A percentile compares a stretch with the other conserved stretches of the same genome.
These are phyloP conservation scores for Stagonosporopsis chrysanthemi DNA, from an alignment of 2,329 filamentous ascomycete species.

Conservation along the genomic window DNA sequence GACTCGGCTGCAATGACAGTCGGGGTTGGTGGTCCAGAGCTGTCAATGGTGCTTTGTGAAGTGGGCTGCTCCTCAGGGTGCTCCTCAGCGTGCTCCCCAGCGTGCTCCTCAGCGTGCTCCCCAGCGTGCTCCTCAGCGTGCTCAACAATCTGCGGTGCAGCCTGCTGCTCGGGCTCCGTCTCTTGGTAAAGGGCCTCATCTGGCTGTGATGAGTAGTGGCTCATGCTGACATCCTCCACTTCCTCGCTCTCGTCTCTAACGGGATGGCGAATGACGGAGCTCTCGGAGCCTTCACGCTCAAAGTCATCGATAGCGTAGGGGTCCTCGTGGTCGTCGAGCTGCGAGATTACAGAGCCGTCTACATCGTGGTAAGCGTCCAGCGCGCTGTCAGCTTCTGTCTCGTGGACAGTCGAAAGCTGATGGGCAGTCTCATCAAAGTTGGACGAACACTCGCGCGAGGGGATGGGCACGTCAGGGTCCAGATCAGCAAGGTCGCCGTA, in stretches of 20 bases:
- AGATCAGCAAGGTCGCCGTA: slow-evolving; percentile 62
- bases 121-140: slow-evolving; percentile 31
- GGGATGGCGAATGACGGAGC: slow-evolving; percentile 65
- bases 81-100: slow-evolving; percentile 36
- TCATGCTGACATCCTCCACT: slow-evolving; percentile 54
- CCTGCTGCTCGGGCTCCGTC: not conserved
- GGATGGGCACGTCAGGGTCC: slow-evolving; percentile 90
- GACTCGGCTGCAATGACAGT: slow-evolving; percentile 41
- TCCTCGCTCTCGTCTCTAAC: slow-evolving; percentile 44
- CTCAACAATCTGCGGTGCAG: slow-evolving; percentile 17
- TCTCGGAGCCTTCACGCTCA: slow-evolving; percentile 58
- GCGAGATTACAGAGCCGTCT: slow-evolving; percentile 58
- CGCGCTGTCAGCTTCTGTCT: slow-evolving; percentile 33
- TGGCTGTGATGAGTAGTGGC: slow-evolving; percentile 58
- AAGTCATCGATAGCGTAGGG: slow-evolving; percentile 38
- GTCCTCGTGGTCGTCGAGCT: slow-evolving; percentile 45
- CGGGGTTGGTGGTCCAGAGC: slow-evolving; percentile 57
- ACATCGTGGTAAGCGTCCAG: slow-evolving; percentile 73
- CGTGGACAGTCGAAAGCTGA: slow-evolving; percentile 58
- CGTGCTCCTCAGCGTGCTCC: slow-evolving; percentile 30
- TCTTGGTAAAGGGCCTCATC: slow-evolving; percentile 35
- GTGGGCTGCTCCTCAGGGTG: slow-evolving; percentile 42
- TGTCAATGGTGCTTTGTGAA: slow-evolving; percentile 47
- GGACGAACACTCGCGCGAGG: slow-evolving; percentile 76
- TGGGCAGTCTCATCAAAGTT: slow-evolving; percentile 64